phyloP scores from a whole-genome alignment of 2,329 filamentous ascomycete species.

The Daldinia sp. region DNA sequence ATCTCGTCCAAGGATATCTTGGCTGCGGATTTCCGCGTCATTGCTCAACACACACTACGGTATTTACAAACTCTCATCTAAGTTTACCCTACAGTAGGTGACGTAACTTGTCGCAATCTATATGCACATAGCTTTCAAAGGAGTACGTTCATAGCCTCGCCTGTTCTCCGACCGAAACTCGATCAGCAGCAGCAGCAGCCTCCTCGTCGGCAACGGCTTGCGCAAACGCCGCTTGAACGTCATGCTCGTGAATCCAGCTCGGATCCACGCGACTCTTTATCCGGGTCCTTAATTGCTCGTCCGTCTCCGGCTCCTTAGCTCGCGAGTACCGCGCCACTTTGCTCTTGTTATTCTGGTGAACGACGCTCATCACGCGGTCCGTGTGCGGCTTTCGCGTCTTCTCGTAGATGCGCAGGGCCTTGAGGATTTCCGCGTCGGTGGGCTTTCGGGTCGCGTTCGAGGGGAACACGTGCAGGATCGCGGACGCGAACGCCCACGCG shows the following conservation, averaged over 20 bases:
- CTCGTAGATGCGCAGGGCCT: conserved; percentile 56
- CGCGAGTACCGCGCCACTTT: conserved; percentile 43
- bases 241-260: conserved; percentile 61
- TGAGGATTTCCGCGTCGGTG: conserved; percentile 42
- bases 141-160: conserved; percentile 15
- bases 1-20: too few species aligned
- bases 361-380: conserved; percentile 52
- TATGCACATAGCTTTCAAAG: not conserved
- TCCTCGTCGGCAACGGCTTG: conserved; percentile 24
- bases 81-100: not conserved
- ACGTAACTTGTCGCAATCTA: not conserved
- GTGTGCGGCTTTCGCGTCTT: conserved; percentile 59
- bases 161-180: not conserved
- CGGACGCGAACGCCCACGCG: conserved; percentile 57
- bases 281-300: conserved; percentile 53
- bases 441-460: conserved; percentile 9
- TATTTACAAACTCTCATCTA: not conserved
- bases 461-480: conserved; percentile 55
- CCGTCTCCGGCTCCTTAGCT: conserved; percentile 50
- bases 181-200: not conserved
- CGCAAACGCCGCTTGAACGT: conserved; percentile 57
- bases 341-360: conserved; percentile 51
- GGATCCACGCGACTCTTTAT: conserved; percentile 55
- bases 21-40: too few species aligned
- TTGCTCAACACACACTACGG: not conserved